phyloP scores from a whole-genome alignment of 257 asterid species.

The Euphrasia confusa region DNA sequence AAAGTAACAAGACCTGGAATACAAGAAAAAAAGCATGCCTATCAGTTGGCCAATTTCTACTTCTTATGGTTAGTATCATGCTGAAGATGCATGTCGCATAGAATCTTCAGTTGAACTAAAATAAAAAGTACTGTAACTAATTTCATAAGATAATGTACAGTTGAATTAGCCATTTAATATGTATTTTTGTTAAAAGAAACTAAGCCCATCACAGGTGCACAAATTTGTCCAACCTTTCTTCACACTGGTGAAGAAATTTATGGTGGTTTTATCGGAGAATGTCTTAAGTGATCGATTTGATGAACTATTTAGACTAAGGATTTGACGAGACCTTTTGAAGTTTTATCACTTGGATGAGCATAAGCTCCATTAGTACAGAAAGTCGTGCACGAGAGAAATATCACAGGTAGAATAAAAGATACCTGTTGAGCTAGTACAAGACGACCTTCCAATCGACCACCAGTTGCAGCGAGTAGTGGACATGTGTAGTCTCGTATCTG shows the following conservation, averaged over 20 bases:
- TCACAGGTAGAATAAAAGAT: constrained; percentile 21
- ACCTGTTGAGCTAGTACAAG: constrained; percentile 98
- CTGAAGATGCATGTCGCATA: constrained; percentile 2
- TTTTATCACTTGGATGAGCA: constrained; percentile 22
- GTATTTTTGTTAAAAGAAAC: neutral
- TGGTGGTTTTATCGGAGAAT: too few species aligned
- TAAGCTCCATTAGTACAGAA: constrained; percentile 11
- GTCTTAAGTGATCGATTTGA: neutral
- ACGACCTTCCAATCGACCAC: constrained; percentile 93
- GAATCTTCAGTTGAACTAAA: too few species aligned
- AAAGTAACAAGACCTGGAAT: constrained; percentile 5
- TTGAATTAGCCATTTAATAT: neutral
- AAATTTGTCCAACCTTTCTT: neutral
- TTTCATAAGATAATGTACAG: neutral
- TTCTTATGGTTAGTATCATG: neutral
- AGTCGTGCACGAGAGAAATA: constrained; percentile 20
- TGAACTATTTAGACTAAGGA: constrained; percentile 14
- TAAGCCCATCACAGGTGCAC: neutral
- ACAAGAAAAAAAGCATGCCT: constrained; percentile 4
- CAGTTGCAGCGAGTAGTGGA: constrained; percentile 79
- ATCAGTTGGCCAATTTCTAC: constrained; percentile 7
- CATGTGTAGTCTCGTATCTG: constrained; percentile 78
- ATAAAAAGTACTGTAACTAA: too few species aligned
- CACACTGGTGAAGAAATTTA: neutral
- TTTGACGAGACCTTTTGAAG: constrained; percentile 5